A percentile compares a stretch with the other conserved stretches of the same genome.
Conservation (phyloP, 1,284 basidiomycete species). For the Entoloma clypeatum region DNA sequence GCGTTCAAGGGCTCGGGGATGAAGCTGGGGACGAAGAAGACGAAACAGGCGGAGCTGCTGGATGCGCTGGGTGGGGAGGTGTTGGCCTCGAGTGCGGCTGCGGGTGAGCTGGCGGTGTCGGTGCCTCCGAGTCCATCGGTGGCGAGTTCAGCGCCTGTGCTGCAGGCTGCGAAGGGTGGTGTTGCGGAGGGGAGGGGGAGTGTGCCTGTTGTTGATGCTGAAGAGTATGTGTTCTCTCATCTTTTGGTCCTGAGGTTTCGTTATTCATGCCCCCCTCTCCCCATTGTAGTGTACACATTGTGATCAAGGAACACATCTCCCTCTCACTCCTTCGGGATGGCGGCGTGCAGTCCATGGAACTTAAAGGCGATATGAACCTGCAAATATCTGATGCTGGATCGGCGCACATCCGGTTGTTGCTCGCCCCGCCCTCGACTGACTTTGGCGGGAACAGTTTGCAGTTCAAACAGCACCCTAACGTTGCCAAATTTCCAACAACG, state of each 20-base stretch:
- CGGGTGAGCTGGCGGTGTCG: conserved; percentile 57
- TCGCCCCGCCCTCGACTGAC: conserved; percentile 60
- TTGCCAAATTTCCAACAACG: conserved; percentile 82
- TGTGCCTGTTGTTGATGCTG: conserved; percentile 73
- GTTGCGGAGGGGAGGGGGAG: conserved; percentile 55
- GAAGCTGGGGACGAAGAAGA: conserved; percentile 96
- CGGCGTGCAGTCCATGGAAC: conserved; percentile 83
- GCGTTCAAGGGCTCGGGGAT: conserved; percentile 96
- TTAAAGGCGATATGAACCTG: conserved; percentile 94
- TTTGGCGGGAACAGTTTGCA: conserved; percentile 72
- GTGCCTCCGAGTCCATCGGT: conserved; percentile 53
- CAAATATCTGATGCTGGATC: conserved; percentile 76
- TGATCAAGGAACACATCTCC: conserved; percentile 82
- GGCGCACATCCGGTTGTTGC: conserved; percentile 74
- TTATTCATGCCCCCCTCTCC: not conserved
- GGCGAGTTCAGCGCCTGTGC: conserved; percentile 38
- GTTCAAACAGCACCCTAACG: conserved; percentile 96
- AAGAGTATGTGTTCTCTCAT: too few species aligned
- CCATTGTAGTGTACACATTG: conserved; percentile 73
- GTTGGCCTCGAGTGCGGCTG: conserved; percentile 43
- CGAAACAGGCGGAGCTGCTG: conserved; percentile 80
- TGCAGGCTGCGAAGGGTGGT: too few species aligned
- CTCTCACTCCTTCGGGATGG: conserved; percentile 86
- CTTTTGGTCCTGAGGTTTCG: conserved; percentile 1
- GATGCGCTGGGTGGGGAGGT: conserved; percentile 85